These are phyloP conservation scores for Dactylonectria macrodidyma DNA, from an alignment of 2,329 filamentous ascomycete species.

Conservation along the genomic window DNA sequence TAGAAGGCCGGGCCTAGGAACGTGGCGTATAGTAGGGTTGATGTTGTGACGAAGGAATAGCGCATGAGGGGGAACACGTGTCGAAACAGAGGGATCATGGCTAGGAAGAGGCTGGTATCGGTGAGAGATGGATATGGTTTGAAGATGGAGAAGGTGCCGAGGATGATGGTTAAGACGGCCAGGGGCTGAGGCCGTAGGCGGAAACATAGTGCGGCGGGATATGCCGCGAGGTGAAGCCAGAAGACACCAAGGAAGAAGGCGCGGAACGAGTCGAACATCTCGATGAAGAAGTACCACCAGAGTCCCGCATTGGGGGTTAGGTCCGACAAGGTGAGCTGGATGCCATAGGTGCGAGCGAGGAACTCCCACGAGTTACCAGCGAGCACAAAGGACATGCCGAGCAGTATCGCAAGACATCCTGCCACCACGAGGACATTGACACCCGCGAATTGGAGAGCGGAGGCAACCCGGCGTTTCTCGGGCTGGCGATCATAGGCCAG, in stretches of 20 bases:
- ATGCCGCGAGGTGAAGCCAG: slow-evolving; percentile 94
- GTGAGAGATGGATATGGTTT: slow-evolving; percentile 96
- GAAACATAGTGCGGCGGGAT: slow-evolving; percentile 88
- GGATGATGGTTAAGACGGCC: slow-evolving; percentile 85
- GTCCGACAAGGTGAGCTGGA: slow-evolving; percentile 91
- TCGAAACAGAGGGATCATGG: slow-evolving; percentile 86
- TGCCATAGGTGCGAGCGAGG: slow-evolving; percentile 89
- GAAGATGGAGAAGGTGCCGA: slow-evolving; percentile 94
- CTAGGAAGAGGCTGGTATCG: slow-evolving; percentile 89
- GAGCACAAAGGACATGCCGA: slow-evolving; percentile 80
- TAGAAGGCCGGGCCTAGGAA: slow-evolving; percentile 96
- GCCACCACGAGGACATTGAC: slow-evolving; percentile 68
- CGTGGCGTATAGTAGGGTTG: slow-evolving; percentile 88
- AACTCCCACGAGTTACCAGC: slow-evolving; percentile 90
- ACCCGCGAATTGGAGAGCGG: slow-evolving; percentile 65
- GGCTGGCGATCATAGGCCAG: slow-evolving; percentile 81
- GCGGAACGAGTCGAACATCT: slow-evolving; percentile 99
- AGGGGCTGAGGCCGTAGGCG: slow-evolving; percentile 89
- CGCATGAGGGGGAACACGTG: slow-evolving; percentile 95
- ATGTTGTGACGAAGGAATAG: slow-evolving; percentile 89
- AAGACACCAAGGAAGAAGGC: slow-evolving; percentile 98
- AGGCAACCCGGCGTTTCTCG: slow-evolving; percentile 52
- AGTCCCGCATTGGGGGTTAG: slow-evolving; percentile 95
- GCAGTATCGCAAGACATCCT: slow-evolving; percentile 71
- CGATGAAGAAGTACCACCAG: slow-evolving; percentile 99